These are phyloP conservation scores for Stentor coeruleus DNA, from an alignment of 73 alveolate species.

Conservation along the genomic window DNA sequence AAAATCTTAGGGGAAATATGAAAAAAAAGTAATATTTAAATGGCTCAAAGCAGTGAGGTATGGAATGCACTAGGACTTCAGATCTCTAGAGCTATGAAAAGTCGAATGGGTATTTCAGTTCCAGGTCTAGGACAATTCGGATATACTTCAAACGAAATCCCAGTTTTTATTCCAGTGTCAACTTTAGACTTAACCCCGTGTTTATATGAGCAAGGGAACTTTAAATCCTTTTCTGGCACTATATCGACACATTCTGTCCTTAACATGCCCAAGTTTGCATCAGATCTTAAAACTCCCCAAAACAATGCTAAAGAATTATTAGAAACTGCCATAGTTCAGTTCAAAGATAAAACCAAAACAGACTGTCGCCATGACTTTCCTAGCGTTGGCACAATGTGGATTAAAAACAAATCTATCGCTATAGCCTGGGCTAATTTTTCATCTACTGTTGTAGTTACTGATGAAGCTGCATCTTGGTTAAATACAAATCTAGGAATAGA, in stretches of 20 bases:
- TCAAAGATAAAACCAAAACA: not conserved
- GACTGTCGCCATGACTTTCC: constrained; percentile 8
- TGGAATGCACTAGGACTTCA: not conserved
- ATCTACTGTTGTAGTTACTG: not conserved
- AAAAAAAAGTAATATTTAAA: too few species aligned
- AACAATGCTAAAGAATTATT: not conserved
- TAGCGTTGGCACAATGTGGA: not conserved
- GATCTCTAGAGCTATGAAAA: not conserved
- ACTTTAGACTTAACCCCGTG: not conserved
- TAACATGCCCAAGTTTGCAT: not conserved
- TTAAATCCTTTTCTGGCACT: not conserved
- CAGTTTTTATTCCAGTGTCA: not conserved
- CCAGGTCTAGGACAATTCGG: not conserved
- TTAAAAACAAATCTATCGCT: not conserved
- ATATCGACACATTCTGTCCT: not conserved
- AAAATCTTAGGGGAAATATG: too few species aligned
- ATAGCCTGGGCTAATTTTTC: constrained; percentile 26
- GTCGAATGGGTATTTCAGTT: not conserved
- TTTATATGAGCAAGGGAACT: not conserved
- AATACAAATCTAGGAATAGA: constrained; percentile 10
- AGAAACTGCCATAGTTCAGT: not conserved
- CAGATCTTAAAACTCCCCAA: not conserved
- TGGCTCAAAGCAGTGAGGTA: not conserved
- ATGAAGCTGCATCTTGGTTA: constrained; percentile 14
- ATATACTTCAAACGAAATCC: not conserved